These are phyloP conservation scores for Barnettozyma siamensis DNA, from an alignment of 805 yeast species.

Conservation along the genomic window DNA sequence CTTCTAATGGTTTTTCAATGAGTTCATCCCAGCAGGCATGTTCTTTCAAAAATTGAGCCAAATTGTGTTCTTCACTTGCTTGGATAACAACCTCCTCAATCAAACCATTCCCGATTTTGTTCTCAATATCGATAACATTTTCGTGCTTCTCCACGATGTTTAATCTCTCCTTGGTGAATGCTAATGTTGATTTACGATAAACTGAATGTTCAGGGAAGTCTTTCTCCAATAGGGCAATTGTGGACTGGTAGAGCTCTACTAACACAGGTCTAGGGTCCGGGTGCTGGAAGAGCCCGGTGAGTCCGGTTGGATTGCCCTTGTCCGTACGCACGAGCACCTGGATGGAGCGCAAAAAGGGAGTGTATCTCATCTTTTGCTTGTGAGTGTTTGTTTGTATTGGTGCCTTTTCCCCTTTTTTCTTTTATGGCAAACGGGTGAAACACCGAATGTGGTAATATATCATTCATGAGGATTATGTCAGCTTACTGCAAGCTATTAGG, in stretches of 20 bases:
- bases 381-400: no score
- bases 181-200: conserved; percentile 69
- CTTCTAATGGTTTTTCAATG: conserved; percentile 72
- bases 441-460: no score
- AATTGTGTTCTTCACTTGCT: conserved; percentile 72
- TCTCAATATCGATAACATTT: conserved; percentile 60
- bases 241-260: conserved; percentile 61
- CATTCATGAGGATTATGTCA: no score
- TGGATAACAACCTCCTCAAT: conserved; percentile 79
- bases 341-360: conserved; percentile 25
- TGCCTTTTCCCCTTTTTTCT: no score
- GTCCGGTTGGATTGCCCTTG: conserved; percentile 71
- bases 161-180: conserved; percentile 64
- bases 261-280: conserved; percentile 83
- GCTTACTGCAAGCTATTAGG: no score
- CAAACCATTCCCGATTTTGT: conserved; percentile 72
- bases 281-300: conserved; percentile 72
- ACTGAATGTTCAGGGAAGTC: conserved; percentile 70
- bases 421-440: no score
- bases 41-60: conserved; percentile 61
- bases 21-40: conserved; percentile 77
- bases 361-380: no score
- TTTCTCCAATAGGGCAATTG: conserved; percentile 50
- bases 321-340: conserved; percentile 54
- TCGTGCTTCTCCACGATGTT: conserved; percentile 58